phyloP scores from a whole-genome alignment of 768 basidiomycete genomes.

The Tulasnella sp. region DNA sequence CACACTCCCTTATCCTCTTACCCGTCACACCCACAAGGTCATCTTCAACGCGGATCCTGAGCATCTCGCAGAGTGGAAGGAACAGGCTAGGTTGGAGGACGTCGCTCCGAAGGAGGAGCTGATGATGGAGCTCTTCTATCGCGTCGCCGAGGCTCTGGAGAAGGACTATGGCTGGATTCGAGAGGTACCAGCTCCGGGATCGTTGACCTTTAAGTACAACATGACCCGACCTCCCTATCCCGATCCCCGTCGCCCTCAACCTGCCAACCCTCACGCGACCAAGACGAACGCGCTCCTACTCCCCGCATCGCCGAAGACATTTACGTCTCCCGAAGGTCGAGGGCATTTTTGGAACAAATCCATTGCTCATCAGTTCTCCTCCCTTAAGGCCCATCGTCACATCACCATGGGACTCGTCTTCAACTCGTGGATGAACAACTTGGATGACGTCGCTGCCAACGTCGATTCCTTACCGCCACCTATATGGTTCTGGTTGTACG shows the following conservation, averaged over 20 bases:
- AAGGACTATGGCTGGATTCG: conserved; percentile 4
- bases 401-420: conserved; percentile 7
- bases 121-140: conserved; percentile 2
- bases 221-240: background rate
- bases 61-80: background rate
- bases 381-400: background rate
- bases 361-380: background rate
- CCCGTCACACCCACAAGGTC: background rate
- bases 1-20: background rate
- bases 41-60: background rate
- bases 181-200: background rate
- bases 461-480: background rate
- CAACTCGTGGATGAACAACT: conserved; percentile 10
- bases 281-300: background rate
- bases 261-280: background rate
- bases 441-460: conserved; percentile 1
- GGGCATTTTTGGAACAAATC: background rate
- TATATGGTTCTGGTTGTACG: conserved; percentile 10
- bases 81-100: background rate
- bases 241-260: background rate
- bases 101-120: background rate
- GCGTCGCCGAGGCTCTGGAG: background rate
- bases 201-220: background rate
- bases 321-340: background rate
- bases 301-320: background rate